These are phyloP conservation scores for Lentinula sp. DNA, from an alignment of 768 basidiomycete species.

Conservation along the genomic window DNA sequence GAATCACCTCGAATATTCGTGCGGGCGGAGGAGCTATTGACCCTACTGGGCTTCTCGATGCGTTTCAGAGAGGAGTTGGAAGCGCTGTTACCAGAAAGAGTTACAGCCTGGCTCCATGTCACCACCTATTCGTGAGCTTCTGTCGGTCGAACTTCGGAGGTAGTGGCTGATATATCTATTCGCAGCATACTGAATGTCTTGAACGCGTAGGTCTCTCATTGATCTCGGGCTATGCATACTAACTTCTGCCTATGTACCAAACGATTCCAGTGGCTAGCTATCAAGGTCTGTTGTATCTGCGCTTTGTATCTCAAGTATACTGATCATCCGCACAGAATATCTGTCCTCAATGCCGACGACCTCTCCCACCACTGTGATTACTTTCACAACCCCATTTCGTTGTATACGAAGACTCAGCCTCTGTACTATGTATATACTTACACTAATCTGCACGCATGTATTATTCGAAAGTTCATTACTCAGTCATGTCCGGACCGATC, in stretches of 20 bases:
- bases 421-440: too few relatives aligned
- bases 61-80: slow-evolving; percentile 32
- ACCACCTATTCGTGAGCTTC: slow-evolving; percentile 76
- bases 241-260: background rate
- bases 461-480: too few relatives aligned
- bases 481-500: too few relatives aligned
- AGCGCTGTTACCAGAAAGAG: slow-evolving; percentile 46
- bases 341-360: slow-evolving; percentile 86
- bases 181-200: slow-evolving; percentile 80
- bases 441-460: too few relatives aligned
- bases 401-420: too few relatives aligned
- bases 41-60: slow-evolving; percentile 8
- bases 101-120: slow-evolving; percentile 86
- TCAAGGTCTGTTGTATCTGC: slow-evolving; percentile 47
- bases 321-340: slow-evolving; percentile 52
- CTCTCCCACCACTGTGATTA: slow-evolving; percentile 68
- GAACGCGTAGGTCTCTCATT: slow-evolving; percentile 48
- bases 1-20: background rate
- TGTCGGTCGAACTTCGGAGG: background rate
- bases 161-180: background rate
- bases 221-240: background rate
- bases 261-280: slow-evolving; percentile 56
- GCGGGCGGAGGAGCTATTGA: slow-evolving; percentile 20
- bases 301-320: background rate
- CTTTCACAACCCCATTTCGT: too few relatives aligned